These are phyloP conservation scores for Podospora anserina DNA, from an alignment of 495 filamentous ascomycete genomes.

Conservation along the genomic window DNA sequence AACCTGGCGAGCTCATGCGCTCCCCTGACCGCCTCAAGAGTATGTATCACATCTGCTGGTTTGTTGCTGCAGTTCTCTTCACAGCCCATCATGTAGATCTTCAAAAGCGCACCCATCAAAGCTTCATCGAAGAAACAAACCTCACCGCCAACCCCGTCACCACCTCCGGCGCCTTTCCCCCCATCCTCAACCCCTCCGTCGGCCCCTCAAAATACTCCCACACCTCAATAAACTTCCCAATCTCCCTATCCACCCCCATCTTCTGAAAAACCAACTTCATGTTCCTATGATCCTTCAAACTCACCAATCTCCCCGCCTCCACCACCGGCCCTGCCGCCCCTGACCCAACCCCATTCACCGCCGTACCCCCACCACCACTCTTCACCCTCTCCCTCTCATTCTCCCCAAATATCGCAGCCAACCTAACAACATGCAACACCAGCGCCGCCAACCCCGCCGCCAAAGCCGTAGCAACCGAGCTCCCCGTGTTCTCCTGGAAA, in stretches of 20 bases:
- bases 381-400: background rate
- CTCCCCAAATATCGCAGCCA: slow-evolving; percentile 4
- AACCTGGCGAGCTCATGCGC: too few species aligned
- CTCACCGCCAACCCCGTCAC: background rate
- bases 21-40: too few species aligned
- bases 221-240: background rate
- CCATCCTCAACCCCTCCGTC: background rate
- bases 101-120: background rate
- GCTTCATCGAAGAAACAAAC: background rate
- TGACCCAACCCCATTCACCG: background rate
- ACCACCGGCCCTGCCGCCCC: background rate
- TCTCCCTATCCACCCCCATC: background rate
- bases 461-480: slow-evolving; percentile 18
- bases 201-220: background rate
- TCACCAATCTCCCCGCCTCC: background rate
- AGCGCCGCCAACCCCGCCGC: slow-evolving; percentile 19
- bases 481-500: slow-evolving; percentile 15
- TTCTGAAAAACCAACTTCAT: background rate
- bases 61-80: too few species aligned
- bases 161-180: background rate
- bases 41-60: too few species aligned
- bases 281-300: background rate
- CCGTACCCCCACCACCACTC: background rate
- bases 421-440: slow-evolving; percentile 12
- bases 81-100: too few species aligned